These are phyloP conservation scores for Rhodofomes roseus DNA, from an alignment of 1,284 basidiomycete species.

Conservation along the genomic window DNA sequence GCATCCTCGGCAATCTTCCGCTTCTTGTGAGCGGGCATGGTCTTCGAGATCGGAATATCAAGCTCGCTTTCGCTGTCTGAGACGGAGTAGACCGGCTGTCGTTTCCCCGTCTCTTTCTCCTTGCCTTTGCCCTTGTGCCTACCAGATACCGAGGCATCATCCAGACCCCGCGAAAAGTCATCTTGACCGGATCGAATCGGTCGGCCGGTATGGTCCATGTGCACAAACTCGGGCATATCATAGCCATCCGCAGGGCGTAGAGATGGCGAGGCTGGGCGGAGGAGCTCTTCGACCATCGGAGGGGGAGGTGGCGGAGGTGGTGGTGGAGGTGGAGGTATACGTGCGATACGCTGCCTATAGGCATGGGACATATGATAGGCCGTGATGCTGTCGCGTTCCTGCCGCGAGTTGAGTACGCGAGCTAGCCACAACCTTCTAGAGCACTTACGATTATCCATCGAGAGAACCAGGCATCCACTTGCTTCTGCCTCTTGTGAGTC, in stretches of 20 bases:
- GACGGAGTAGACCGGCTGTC: slow-evolving; percentile 39
- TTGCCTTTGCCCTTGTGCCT: slow-evolving; percentile 36
- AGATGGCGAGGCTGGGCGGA: slow-evolving; percentile 24
- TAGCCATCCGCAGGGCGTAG: slow-evolving; percentile 16
- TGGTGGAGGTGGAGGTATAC: slow-evolving; percentile 55
- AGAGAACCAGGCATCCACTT: slow-evolving; percentile 71
- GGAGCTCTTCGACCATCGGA: slow-evolving; percentile 38
- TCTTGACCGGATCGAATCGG: slow-evolving; percentile 17
- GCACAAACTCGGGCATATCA: slow-evolving; percentile 20
- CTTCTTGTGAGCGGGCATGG: slow-evolving; percentile 44
- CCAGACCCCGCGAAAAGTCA: slow-evolving; percentile 40
- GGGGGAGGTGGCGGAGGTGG: slow-evolving; percentile 42
- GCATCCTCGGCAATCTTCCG: slow-evolving; percentile 40
- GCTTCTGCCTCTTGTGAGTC: slow-evolving; percentile 65
- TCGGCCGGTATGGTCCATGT: slow-evolving; percentile 5
- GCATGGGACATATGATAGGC: slow-evolving; percentile 59
- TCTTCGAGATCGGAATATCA: slow-evolving; percentile 36
- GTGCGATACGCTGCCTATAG: slow-evolving; percentile 61
- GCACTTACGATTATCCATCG: slow-evolving; percentile 51
- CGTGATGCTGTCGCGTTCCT: slow-evolving; percentile 67
- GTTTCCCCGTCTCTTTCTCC: slow-evolving; percentile 42
- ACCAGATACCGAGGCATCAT: slow-evolving; percentile 31
- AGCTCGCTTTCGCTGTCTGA: slow-evolving; percentile 56
- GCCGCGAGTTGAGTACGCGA: slow-evolving; percentile 3
- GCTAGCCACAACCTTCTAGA: slow-evolving; percentile 7